Percentiles rank a stretch among this genome's conserved stretches.
Evolutionary conservation across 495 filamentous ascomycete species (phyloP).

Genomic region (Bathelium albidoporum): DNA sequence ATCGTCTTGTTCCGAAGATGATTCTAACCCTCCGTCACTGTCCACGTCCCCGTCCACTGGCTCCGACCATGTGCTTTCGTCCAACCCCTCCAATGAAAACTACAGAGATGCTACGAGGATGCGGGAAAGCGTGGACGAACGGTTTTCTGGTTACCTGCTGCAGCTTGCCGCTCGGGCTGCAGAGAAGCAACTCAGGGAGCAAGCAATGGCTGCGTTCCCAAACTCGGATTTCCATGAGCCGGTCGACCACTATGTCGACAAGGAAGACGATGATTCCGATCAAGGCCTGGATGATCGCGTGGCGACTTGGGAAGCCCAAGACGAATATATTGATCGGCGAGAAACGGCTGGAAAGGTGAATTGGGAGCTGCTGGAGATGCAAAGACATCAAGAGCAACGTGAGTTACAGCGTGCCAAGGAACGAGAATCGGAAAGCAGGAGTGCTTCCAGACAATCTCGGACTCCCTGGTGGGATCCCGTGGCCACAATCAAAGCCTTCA

Average conservation of each 20-base stretch:
- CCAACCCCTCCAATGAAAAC: constrained; percentile 22
- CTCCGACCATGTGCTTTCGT: constrained; percentile 23
- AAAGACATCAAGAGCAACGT: constrained; percentile 32
- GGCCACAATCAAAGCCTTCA: constrained; percentile 28
- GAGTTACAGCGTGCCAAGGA: constrained; percentile 23
- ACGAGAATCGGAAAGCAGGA: constrained; percentile 16
- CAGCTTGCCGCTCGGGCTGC: constrained; percentile 66
- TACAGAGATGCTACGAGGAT: constrained; percentile 35
- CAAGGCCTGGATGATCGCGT: constrained; percentile 21
- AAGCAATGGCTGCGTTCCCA: constrained; percentile 59
- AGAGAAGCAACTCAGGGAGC: constrained; percentile 60
- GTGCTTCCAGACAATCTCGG: constrained; percentile 20
- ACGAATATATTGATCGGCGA: constrained; percentile 21
- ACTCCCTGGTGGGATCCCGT: constrained; percentile 40
- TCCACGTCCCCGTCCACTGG: constrained; percentile 39
- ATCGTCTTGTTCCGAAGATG: constrained; percentile 44
- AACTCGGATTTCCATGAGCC: constrained; percentile 54
- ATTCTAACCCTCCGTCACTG: constrained; percentile 37
- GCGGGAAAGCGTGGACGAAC: constrained; percentile 56
- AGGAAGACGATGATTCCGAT: constrained; percentile 33
- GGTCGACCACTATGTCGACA: constrained; percentile 51
- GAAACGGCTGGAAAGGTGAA: constrained; percentile 25
- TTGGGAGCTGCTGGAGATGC: constrained; percentile 38
- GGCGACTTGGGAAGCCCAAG: constrained; percentile 17
- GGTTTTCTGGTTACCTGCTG: constrained; percentile 63